A percentile compares a stretch with the other conserved stretches of the same genome.
phyloP scores from a whole-genome alignment of 2,329 filamentous ascomycete species.

The Hypoxylon sp. region DNA sequence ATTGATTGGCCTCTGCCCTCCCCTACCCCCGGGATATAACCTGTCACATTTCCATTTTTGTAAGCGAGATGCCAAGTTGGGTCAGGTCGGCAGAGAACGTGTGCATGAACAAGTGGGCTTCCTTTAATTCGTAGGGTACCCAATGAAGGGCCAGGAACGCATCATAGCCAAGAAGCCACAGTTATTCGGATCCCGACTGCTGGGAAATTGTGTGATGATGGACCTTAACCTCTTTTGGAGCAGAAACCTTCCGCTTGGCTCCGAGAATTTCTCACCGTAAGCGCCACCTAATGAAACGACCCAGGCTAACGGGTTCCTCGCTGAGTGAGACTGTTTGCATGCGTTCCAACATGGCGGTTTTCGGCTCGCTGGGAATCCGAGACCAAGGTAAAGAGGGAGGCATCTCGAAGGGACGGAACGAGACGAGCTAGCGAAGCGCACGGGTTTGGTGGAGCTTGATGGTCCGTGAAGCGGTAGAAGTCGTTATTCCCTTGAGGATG shows the following conservation, averaged over 20 bases:
- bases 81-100: constrained; percentile 41
- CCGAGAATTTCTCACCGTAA: constrained; percentile 30
- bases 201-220: constrained; percentile 43
- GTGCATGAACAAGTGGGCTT: constrained; percentile 43
- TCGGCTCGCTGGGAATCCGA: constrained; percentile 33
- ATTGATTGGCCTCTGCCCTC: constrained; percentile 33
- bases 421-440: constrained; percentile 33
- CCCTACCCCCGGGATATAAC: constrained; percentile 24
- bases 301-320: constrained; percentile 21
- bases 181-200: constrained; percentile 41
- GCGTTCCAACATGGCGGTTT: constrained; percentile 19
- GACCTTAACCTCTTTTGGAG: constrained; percentile 36
- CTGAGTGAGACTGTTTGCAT: constrained; percentile 29
- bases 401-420: constrained; percentile 40
- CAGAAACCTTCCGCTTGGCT: constrained; percentile 16
- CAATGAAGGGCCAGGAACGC: constrained; percentile 36
- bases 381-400: constrained; percentile 28
- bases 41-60: constrained; percentile 45
- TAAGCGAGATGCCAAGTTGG: constrained; percentile 44
- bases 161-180: constrained; percentile 37
- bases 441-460: constrained; percentile 38
- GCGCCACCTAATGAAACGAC: constrained; percentile 31
- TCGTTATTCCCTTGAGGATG: constrained; percentile 33
- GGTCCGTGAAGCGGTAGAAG: constrained; percentile 35
- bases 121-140: constrained; percentile 35